Evolutionary conservation across 73 alveolate species (phyloP).

Genomic region (Tetrahymena malaccensis): DNA sequence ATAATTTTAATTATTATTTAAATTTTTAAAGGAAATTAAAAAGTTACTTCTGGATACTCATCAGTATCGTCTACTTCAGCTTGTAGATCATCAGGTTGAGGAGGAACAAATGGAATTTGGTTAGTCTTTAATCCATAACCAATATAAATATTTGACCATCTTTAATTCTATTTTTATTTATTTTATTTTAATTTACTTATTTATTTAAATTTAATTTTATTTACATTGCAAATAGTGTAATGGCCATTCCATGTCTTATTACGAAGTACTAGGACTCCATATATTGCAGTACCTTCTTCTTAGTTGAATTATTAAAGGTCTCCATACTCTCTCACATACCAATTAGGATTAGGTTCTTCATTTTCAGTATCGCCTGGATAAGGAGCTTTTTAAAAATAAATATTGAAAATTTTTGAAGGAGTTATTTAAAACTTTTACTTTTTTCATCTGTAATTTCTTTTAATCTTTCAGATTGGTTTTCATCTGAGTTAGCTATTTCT

Average conservation of each 20-base stretch:
- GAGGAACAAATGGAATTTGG: conserved; percentile 64
- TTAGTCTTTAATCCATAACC: conserved; percentile 91
- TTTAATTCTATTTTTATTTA: conserved; percentile 48
- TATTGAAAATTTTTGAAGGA: conserved; percentile 25
- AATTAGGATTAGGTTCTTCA: conserved; percentile 38
- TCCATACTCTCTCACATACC: conserved; percentile 67
- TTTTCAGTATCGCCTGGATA: conserved; percentile 25
- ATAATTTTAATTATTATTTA: not conserved
- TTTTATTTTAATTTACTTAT: not conserved
- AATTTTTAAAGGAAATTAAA: not conserved
- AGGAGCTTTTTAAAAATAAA: conserved; percentile 39
- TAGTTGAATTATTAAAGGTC: conserved; percentile 71
- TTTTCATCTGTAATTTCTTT: conserved; percentile 38
- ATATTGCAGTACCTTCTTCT: conserved; percentile 63
- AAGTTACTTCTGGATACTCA: conserved; percentile 74
- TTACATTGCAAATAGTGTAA: conserved; percentile 46
- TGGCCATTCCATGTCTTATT: conserved; percentile 97
- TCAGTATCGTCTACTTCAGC: conserved; percentile 61
- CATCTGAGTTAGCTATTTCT: conserved; percentile 42
- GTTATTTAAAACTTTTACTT: not conserved
- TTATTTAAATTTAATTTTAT: not conserved
- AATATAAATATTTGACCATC: conserved; percentile 66
- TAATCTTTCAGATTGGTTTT: not conserved
- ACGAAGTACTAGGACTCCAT: conserved; percentile 69
- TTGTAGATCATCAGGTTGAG: conserved; percentile 60